A percentile compares a stretch with the other conserved stretches of the same genome.
Evolutionary conservation across 129 eudicot species (phyloP).

Genomic region (Arctium lappa): DNA sequence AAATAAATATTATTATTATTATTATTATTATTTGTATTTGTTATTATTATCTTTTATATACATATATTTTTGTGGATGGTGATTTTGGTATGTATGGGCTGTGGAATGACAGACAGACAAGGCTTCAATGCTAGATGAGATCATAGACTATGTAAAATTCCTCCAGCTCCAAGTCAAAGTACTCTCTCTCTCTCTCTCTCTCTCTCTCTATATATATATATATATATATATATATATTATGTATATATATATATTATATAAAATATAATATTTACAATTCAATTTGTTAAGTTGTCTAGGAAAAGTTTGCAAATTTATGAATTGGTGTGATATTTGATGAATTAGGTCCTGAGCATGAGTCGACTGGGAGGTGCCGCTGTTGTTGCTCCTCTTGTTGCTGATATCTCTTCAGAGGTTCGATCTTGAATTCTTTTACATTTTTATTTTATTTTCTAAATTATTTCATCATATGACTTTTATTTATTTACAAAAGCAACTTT

Average conservation of each 20-base stretch:
- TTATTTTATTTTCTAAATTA: not conserved
- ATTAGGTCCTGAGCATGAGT: conserved; percentile 92
- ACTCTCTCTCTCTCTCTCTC: conserved; percentile 29
- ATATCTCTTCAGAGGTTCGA: conserved; percentile 43
- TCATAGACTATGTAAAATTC: conserved; percentile 97
- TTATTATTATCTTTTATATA: conserved; percentile 14
- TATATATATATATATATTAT: not conserved
- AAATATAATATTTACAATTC: not conserved
- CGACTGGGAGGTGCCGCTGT: conserved; percentile 93
- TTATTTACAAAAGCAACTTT: not conserved
- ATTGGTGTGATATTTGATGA: not conserved
- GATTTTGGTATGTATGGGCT: conserved; percentile 19
- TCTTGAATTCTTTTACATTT: not conserved
- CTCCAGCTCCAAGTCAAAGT: conserved; percentile 99
- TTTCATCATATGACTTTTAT: not conserved
- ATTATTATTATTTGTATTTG: not conserved
- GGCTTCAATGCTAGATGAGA: conserved; percentile 99
- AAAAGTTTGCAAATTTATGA: not conserved
- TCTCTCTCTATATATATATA: not conserved
- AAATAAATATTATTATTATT: not conserved
- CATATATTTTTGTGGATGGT: conserved; percentile 7
- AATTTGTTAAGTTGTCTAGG: not conserved
- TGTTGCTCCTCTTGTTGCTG: conserved; percentile 66
- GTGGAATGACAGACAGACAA: conserved; percentile 94
- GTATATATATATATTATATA: not conserved